Conservation (phyloP, 1,284 basidiomycete species). For the Athelia psychrophila region DNA sequence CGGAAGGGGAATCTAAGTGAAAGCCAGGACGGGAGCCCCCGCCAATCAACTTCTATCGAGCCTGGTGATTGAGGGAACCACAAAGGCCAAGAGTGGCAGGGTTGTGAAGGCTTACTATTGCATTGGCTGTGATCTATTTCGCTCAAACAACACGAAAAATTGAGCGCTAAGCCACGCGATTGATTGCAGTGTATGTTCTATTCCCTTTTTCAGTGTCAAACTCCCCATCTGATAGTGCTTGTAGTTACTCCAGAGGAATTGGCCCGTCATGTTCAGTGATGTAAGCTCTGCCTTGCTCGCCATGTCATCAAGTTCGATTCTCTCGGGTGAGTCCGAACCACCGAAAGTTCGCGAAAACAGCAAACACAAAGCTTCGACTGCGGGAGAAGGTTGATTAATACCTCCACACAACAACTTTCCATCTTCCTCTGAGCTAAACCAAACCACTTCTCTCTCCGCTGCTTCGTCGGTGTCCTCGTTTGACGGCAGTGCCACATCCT, state of each 20-base stretch:
- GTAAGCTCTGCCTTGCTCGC: neutral
- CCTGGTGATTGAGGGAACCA: neutral
- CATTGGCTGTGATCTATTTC: neutral
- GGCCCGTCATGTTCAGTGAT: neutral
- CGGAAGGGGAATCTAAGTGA: neutral
- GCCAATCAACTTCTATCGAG: neutral
- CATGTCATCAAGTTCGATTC: neutral
- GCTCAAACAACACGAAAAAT: neutral
- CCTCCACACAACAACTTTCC: neutral
- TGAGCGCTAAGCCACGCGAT: neutral
- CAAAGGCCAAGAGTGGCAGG: neutral
- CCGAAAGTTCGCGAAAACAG: neutral
- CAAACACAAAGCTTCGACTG: conserved; percentile 4
- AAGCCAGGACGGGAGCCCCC: neutral
- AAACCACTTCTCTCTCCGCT: too few relatives aligned
- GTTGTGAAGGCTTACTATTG: neutral
- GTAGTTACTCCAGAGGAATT: neutral
- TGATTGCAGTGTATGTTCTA: neutral
- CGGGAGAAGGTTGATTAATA: neutral
- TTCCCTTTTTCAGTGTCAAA: neutral
- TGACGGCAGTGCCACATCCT: neutral
- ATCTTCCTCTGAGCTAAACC: neutral
- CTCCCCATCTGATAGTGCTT: neutral
- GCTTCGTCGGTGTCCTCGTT: too few relatives aligned
- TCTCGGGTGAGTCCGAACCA: neutral